Evolutionary conservation across 129 eudicot species (phyloP), one percentile per base, ranked within the genome.

Genomic region (Artemisia tridentata): DNA sequence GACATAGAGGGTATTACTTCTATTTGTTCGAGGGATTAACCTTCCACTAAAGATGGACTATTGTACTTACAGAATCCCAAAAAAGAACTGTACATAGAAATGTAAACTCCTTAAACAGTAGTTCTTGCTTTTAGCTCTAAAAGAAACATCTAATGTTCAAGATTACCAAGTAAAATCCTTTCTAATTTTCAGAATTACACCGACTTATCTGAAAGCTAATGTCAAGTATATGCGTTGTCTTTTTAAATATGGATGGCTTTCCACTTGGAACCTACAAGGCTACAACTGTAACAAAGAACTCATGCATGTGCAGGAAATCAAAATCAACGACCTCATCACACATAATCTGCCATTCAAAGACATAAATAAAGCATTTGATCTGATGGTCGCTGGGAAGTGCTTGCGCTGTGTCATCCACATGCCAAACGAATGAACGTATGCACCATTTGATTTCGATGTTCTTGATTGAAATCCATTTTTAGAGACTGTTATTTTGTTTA

Each of bases 321-420:
- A 80, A 75, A 69, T 95, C 14, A 97, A 95, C 52, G 85, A 81
- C 49, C 85, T 84, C 69, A 84, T 95, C 63, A 90, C 96, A 0
- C 93, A 90, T 48, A 88, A 88, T 72, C 65, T 95, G 59, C 79
- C 82, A 46, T 95, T 95, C 69, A 81, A 46, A 61, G 95, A 95
- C 14, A 95, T 95, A 62, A 95, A 88, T 78, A 75, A 71, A 75
- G 99, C 99, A 67, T 95, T 95, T 54, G 80, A 83, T 41, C 81
- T 90, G 64, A 95, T 95, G 99, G 75, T 46, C 45, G 86, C 66
- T 25, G 99, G 96, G 8, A 84, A 84, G 59, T 95, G 99, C 65
- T 72, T 90, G 79, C 97, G 99, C 11, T 88, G 96, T 73, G 97
- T 95, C 68, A 88, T 95, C 73, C 97, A 90, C 85, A 95, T 95